Base-by-base conservation (phyloP, 2,329 filamentous ascomycete genomes). In the Fusarium sp. region DNA sequence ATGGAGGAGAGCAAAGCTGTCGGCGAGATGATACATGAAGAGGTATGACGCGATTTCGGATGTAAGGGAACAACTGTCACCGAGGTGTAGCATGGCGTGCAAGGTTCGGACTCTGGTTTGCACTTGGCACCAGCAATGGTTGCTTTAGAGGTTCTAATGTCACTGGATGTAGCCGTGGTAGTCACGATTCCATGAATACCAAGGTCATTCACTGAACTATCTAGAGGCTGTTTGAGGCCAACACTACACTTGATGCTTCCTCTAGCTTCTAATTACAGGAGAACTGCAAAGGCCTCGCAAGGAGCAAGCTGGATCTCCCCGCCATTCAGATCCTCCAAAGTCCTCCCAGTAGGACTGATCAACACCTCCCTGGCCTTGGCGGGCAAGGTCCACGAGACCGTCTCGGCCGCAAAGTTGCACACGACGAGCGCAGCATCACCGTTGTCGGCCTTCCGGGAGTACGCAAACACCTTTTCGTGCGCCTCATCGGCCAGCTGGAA, bases 11-110 rank as follows among this genome's bases (percentile, higher is more conserved):
- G 94, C 80, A 89, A 88, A 74, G 85, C 87, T 62, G 83, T 96
- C 58, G 94, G 93, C 1, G 88, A 91, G 75, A 84, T 94, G 73
- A 78, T 96, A 63, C 88, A 95, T 74, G 91, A 92, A 70, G 91
- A 93, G 40, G 62, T 71, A 25, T 82, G 66, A 80, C 47, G 11
- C 18, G 29, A 36, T 16, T 52, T 20, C 33, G 52, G 14, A 64
- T 36, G 45, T 47, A 31, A 29, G 56, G 29, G n/a, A 33, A 16
- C 29, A 20, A 14, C 20, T 40, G 5, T 40, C 31, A 40, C 25
- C 16, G 20, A 27, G 35, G 25, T 60, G 50, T 20, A 47, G 54
- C n/a, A 33, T 52, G 14, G 45, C 38, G 33, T 60, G 16, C 13
- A 54, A 47, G 59, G 65, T 40, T 63, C 59, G 27, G 59, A 59